phyloP scores from a whole-genome alignment of 2,329 filamentous ascomycete genomes.

The Alternaria alternata region DNA sequence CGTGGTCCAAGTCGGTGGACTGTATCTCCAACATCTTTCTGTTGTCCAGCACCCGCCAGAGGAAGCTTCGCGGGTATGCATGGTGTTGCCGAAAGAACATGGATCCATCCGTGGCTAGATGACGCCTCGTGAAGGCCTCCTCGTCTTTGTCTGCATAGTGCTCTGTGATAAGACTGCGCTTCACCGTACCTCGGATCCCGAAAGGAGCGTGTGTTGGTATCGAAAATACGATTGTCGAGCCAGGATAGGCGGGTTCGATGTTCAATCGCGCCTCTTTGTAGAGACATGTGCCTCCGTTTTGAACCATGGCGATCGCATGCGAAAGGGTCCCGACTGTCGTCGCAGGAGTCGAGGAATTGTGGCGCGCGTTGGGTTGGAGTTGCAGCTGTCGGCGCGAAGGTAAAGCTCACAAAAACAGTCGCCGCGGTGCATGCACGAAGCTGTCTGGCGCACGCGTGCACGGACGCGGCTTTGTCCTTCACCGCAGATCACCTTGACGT shows the following conservation, averaged over 20 bases:
- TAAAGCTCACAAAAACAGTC: conserved; percentile 46
- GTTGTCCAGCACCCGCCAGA: conserved; percentile 89
- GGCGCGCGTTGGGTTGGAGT: conserved; percentile 23
- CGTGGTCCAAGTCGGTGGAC: conserved; percentile 78
- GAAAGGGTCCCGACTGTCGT: conserved; percentile 13
- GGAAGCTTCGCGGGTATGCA: conserved; percentile 80
- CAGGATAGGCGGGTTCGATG: conserved; percentile 74
- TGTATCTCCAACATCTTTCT: conserved; percentile 82
- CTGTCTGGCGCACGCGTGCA: conserved; percentile 33
- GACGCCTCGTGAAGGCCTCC: conserved; percentile 73
- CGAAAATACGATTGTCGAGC: conserved; percentile 72
- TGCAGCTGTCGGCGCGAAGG: conserved; percentile 29
- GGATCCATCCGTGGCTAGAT: conserved; percentile 77
- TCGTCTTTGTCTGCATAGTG: conserved; percentile 67
- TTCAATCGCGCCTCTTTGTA: conserved; percentile 90
- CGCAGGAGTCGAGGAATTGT: conserved; percentile 14
- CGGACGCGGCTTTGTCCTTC: conserved; percentile 20
- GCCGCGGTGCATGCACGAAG: conserved; percentile 33
- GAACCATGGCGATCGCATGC: conserved; percentile 75
- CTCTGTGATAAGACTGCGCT: conserved; percentile 50
- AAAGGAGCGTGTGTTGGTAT: conserved; percentile 48
- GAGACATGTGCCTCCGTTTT: conserved; percentile 69
- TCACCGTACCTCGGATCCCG: conserved; percentile 38
- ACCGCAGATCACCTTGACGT: background rate
- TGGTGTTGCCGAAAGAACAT: conserved; percentile 84